These are phyloP conservation scores for Obelidium mucronatum DNA, from an alignment of 192 early-diverging fungal genomes.

Conservation along the genomic window DNA sequence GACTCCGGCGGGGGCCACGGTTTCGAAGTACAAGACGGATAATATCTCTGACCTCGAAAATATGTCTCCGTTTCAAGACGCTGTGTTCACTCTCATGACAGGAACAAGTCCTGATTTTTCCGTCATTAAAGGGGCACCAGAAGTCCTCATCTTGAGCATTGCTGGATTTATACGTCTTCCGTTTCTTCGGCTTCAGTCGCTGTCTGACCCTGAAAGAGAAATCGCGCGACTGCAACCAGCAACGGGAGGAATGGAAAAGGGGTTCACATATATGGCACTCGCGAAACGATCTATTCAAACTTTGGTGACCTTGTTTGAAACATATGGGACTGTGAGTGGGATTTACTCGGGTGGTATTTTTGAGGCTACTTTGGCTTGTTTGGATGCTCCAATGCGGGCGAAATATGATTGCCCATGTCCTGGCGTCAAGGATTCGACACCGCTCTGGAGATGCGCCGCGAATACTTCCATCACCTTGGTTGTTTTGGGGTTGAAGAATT, in stretches of 20 bases:
- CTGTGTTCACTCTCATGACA: constrained; percentile 67
- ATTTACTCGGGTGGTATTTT: constrained; percentile 56
- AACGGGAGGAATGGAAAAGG: constrained; percentile 31
- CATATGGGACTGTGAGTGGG: constrained; percentile 50
- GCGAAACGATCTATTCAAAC: constrained; percentile 67
- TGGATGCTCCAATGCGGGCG: constrained; percentile 75
- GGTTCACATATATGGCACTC: constrained; percentile 79
- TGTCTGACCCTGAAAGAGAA: not conserved
- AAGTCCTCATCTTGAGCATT: constrained; percentile 34
- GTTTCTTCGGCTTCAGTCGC: constrained; percentile 44
- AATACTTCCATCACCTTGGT: constrained; percentile 65
- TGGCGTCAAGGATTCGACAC: constrained; percentile 69
- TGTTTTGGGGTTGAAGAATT: constrained; percentile 51
- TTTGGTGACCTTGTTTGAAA: constrained; percentile 63
- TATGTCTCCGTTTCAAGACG: constrained; percentile 72
- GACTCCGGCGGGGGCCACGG: constrained; percentile 54
- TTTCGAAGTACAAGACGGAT: constrained; percentile 46
- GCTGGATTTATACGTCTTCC: constrained; percentile 49
- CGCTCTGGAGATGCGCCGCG: constrained; percentile 77
- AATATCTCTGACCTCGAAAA: constrained; percentile 60
- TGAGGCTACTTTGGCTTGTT: constrained; percentile 49
- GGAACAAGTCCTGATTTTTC: constrained; percentile 41
- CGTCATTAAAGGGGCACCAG: constrained; percentile 34
- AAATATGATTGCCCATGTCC: constrained; percentile 81
- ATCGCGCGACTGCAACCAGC: constrained; percentile 17